Percentiles rank a stretch among this genome's conserved stretches.
Conservation (phyloP, 2,329 filamentous ascomycete species). For the Cucurbitaria berberidis region DNA sequence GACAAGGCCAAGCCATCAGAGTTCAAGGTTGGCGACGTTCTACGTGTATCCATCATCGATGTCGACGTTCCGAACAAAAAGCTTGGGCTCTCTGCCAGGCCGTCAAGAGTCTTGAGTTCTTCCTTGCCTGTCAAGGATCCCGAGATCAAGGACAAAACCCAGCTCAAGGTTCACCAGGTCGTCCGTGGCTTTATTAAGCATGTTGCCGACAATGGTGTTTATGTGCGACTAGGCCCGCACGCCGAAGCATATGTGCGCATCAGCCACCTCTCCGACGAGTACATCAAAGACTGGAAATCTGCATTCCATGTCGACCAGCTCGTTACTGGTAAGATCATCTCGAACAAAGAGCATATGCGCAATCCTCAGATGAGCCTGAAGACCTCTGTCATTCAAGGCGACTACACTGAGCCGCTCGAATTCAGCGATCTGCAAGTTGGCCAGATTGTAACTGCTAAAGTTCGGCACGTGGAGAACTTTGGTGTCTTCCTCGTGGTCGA, state of each 20-base stretch:
- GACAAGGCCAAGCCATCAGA: constrained; percentile 76
- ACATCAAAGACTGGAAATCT: constrained; percentile 94
- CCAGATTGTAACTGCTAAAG: constrained; percentile 84
- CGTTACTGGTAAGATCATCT: constrained; percentile 82
- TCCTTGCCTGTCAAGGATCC: constrained; percentile 79
- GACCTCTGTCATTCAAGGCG: constrained; percentile 78
- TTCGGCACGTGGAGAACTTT: constrained; percentile 93
- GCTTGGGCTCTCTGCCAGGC: constrained; percentile 78
- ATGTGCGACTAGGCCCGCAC: constrained; percentile 80
- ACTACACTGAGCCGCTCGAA: constrained; percentile 75
- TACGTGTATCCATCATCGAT: constrained; percentile 83
- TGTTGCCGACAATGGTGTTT: constrained; percentile 86
- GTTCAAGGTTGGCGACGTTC: constrained; percentile 82
- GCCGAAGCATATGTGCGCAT: constrained; percentile 85
- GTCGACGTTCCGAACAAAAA: constrained; percentile 86
- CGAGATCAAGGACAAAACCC: constrained; percentile 73
- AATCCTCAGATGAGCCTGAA: constrained; percentile 89
- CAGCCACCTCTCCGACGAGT: constrained; percentile 86
- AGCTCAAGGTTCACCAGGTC: constrained; percentile 77
- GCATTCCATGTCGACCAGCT: constrained; percentile 87
- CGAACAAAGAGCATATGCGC: constrained; percentile 70
- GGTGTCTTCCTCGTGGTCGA: constrained; percentile 94
- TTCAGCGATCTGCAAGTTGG: constrained; percentile 80
- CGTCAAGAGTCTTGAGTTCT: constrained; percentile 88
- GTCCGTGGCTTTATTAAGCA: constrained; percentile 92